phyloP scores from a whole-genome alignment of 2,329 filamentous ascomycete species.

The Sarocladium brachiariae region DNA sequence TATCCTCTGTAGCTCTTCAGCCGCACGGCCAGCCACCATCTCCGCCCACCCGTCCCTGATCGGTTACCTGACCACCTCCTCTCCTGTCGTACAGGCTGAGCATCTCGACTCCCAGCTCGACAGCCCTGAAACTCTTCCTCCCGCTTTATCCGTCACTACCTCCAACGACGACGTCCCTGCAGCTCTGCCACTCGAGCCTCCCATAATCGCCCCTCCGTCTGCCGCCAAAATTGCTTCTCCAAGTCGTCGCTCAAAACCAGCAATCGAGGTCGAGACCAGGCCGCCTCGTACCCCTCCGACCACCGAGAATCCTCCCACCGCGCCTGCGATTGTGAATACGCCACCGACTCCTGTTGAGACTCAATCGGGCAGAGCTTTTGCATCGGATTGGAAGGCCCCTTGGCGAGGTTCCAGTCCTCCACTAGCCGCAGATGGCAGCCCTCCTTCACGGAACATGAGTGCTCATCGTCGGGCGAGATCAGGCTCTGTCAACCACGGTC shows the following conservation, averaged over 20 bases:
- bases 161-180: slow-evolving; percentile 9
- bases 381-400: slow-evolving; percentile 21
- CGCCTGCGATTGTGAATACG: slow-evolving; percentile 57
- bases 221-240: slow-evolving; percentile 22
- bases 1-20: slow-evolving; percentile 10
- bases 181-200: slow-evolving; percentile 21
- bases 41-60: slow-evolving; percentile 58
- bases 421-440: slow-evolving; percentile 45
- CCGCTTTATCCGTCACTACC: slow-evolving; percentile 22
- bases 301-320: slow-evolving; percentile 27
- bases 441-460: slow-evolving; percentile 64
- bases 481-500: slow-evolving; percentile 50
- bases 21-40: slow-evolving; percentile 17
- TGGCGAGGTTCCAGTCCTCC: slow-evolving; percentile 20
- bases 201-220: slow-evolving; percentile 21
- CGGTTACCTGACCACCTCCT: slow-evolving; percentile 62
- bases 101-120: slow-evolving; percentile 29
- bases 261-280: slow-evolving; percentile 24
- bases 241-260: slow-evolving; percentile 21
- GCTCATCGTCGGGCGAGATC: slow-evolving; percentile 54
- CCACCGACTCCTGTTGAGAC: slow-evolving; percentile 57
- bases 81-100: slow-evolving; percentile 56
- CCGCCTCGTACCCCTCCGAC: slow-evolving; percentile 43
- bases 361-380: slow-evolving; percentile 18
- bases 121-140: slow-evolving; percentile 9